A percentile compares a stretch with the other conserved stretches of the same genome.
Conservation (phyloP, 805 yeast species). For the Myxozyma lipomycoides region DNA sequence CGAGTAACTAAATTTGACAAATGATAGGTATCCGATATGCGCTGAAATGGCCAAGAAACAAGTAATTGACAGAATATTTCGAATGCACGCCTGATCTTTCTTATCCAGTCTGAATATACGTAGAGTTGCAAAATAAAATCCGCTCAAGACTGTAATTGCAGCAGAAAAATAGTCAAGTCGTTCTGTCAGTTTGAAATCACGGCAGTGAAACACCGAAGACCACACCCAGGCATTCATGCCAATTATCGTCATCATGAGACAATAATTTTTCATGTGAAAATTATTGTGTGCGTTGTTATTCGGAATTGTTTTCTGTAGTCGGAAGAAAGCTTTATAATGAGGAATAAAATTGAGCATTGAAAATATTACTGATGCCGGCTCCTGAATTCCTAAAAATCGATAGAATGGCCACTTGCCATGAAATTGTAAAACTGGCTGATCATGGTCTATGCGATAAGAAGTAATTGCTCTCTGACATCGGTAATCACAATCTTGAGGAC, state of each 20-base stretch:
- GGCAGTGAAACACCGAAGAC: conserved; percentile 80
- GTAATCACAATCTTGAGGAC: conserved; percentile 82
- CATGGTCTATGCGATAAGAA: conserved; percentile 43
- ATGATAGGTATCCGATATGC: conserved; percentile 63
- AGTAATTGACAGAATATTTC: conserved; percentile 40
- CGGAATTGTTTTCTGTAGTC: conserved; percentile 12
- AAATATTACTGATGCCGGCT: conserved; percentile 72
- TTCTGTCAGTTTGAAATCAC: conserved; percentile 79
- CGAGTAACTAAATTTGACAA: conserved; percentile 79
- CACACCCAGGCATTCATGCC: conserved; percentile 87
- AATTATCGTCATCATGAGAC: conserved; percentile 51
- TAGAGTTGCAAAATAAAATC: conserved; percentile 63
- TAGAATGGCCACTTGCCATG: conserved; percentile 98
- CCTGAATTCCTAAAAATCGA: conserved; percentile 78
- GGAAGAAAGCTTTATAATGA: conserved; percentile 45
- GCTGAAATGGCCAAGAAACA: conserved; percentile 52
- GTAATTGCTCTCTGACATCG: conserved; percentile 83
- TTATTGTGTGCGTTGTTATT: conserved; percentile 22
- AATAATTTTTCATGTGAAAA: conserved; percentile 35
- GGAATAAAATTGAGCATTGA: conserved; percentile 68
- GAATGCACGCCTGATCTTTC: conserved; percentile 31
- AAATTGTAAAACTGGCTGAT: conserved; percentile 69
- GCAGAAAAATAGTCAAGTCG: conserved; percentile 89
- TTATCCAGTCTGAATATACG: conserved; percentile 60
- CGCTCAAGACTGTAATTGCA: conserved; percentile 77